Conservation (phyloP, 441 rosid species). For the Omphalea diandra region DNA sequence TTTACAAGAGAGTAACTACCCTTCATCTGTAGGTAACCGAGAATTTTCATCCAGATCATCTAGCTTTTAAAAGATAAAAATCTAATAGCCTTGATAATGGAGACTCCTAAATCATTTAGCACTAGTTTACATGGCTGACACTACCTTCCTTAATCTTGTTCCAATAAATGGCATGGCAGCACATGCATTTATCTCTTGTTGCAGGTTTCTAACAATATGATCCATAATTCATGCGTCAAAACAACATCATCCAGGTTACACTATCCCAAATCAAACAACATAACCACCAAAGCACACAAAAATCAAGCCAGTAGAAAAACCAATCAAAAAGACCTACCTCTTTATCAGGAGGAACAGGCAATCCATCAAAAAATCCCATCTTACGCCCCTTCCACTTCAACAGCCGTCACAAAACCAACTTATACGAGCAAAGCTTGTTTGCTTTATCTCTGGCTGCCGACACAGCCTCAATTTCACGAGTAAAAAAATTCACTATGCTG, state of each 20-base stretch:
- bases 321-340: conserved; percentile 44
- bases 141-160: background rate
- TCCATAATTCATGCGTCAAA: too few species aligned
- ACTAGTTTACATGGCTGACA: background rate
- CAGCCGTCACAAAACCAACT: conserved; percentile 28
- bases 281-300: background rate
- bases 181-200: too few species aligned
- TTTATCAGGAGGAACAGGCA: conserved; percentile 91
- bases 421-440: conserved; percentile 39
- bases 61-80: background rate
- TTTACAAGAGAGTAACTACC: background rate
- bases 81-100: background rate
- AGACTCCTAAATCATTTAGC: background rate
- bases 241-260: too few species aligned
- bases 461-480: background rate
- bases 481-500: too few species aligned
- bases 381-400: conserved; percentile 26
- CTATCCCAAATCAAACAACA: too few species aligned
- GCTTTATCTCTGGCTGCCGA: too few species aligned
- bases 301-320: conserved; percentile 8
- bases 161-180: too few species aligned
- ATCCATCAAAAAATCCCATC: conserved; percentile 86
- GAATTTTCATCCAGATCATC: background rate
- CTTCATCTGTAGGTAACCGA: too few species aligned
- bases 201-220: too few species aligned